Conservation (phyloP, 2,329 filamentous ascomycete genomes). For the Trichoderma sp. region DNA sequence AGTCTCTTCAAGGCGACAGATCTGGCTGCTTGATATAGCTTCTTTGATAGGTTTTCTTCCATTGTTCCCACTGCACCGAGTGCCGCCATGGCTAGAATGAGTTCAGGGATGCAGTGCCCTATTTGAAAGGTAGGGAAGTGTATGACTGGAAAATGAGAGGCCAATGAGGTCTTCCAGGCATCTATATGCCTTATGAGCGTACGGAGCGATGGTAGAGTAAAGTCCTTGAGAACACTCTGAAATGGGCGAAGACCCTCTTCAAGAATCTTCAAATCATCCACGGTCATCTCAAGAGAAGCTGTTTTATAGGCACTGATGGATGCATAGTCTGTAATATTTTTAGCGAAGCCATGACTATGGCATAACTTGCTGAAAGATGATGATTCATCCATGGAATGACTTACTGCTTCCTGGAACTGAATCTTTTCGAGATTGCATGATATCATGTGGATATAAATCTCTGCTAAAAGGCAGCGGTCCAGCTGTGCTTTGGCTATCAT, state of each 20-base stretch:
- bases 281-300: background rate
- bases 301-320: background rate
- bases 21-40: background rate
- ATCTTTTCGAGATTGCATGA: background rate
- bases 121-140: background rate
- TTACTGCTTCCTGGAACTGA: background rate
- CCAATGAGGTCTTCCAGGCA: background rate
- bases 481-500: background rate
- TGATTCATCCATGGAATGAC: background rate
- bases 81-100: background rate
- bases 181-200: background rate
- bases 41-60: background rate
- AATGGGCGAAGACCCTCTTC: background rate
- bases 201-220: background rate
- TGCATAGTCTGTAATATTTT: background rate
- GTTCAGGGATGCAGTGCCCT: background rate
- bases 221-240: background rate
- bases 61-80: background rate
- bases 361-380: background rate
- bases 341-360: background rate
- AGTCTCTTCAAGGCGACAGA: background rate
- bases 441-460: background rate
- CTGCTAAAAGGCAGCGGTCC: background rate
- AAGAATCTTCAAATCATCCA: background rate
- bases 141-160: background rate